phyloP scores from a whole-genome alignment of 805 yeast genomes.

The Wickerhamomyces bisporus region DNA sequence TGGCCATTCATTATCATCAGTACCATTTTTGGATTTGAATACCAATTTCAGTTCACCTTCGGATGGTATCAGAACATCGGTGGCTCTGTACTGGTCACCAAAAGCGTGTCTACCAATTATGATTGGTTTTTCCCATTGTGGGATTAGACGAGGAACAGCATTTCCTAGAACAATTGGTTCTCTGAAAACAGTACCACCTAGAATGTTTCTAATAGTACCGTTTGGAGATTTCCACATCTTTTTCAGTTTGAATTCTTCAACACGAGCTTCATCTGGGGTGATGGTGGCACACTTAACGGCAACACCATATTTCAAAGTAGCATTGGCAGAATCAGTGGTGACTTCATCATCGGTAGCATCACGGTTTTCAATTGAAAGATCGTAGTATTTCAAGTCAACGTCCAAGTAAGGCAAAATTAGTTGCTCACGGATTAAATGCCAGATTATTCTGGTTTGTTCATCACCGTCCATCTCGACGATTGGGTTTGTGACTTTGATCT shows the following conservation, averaged over 20 bases:
- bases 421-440: constrained; percentile 85
- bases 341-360: constrained; percentile 86
- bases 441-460: constrained; percentile 95
- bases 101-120: constrained; percentile 96
- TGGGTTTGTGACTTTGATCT: constrained; percentile 80
- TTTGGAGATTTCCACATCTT: constrained; percentile 98
- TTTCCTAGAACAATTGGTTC: constrained; percentile 70
- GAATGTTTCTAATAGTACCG: constrained; percentile 92
- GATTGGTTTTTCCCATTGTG: constrained; percentile 93
- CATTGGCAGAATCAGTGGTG: constrained; percentile 85
- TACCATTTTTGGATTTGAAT: constrained; percentile 66
- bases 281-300: constrained; percentile 98
- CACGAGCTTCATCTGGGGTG: constrained; percentile 97
- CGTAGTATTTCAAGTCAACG: constrained; percentile 87
- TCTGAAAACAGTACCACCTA: constrained; percentile 96
- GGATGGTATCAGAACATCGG: constrained; percentile 73
- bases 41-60: constrained; percentile 77
- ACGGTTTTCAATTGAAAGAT: constrained; percentile 79
- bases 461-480: constrained; percentile 98
- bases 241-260: constrained; percentile 82
- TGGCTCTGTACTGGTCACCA: constrained; percentile 96
- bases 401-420: constrained; percentile 82
- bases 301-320: constrained; percentile 82
- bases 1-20: constrained; percentile 46
- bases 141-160: constrained; percentile 75